phyloP scores from a whole-genome alignment of 2,329 filamentous ascomycete species.

The Elsinoe arachidis region DNA sequence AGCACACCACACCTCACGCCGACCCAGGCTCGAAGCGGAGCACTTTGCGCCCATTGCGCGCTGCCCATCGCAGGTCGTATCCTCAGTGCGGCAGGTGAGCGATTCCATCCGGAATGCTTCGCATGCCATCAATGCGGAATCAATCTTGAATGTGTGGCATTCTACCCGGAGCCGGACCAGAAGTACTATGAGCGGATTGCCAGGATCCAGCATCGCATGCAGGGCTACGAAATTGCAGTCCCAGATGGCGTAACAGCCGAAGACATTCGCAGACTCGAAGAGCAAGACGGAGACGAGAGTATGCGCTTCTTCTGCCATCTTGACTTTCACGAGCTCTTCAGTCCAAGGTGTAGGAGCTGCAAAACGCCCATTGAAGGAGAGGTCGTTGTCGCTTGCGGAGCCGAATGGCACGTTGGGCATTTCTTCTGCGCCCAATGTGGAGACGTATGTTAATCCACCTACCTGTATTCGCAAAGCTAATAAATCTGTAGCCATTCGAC shows the following conservation, averaged over 20 bases:
- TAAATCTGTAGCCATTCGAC: constrained; percentile 45
- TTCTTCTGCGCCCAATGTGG: constrained; percentile 99
- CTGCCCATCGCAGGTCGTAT: constrained; percentile 84
- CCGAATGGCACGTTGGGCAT: constrained; percentile 95
- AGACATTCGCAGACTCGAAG: constrained; percentile 22
- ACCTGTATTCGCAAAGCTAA: constrained; percentile 15
- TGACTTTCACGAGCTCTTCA: constrained; percentile 95
- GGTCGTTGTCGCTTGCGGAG: constrained; percentile 83
- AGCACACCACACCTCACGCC: constrained; percentile 39
- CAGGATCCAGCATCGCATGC: constrained; percentile 58
- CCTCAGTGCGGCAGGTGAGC: constrained; percentile 68
- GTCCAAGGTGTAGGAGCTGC: constrained; percentile 89
- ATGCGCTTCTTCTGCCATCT: constrained; percentile 92
- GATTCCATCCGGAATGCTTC: constrained; percentile 93
- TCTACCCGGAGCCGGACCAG: constrained; percentile 79
- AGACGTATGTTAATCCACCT: constrained; percentile 44
- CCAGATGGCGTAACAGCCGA: constrained; percentile 57
- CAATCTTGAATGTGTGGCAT: constrained; percentile 85
- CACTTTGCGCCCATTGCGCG: constrained; percentile 75
- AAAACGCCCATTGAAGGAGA: constrained; percentile 94
- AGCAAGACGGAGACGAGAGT: constrained; percentile 57
- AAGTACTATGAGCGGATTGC: constrained; percentile 63
- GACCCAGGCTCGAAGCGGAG: constrained; percentile 47
- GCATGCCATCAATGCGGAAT: constrained; percentile 80
- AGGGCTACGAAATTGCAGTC: constrained; percentile 40